Percentiles rank a stretch among this genome's conserved stretches.
Conservation (phyloP, 2,329 filamentous ascomycete species). For the Lachnum nothofagi region DNA sequence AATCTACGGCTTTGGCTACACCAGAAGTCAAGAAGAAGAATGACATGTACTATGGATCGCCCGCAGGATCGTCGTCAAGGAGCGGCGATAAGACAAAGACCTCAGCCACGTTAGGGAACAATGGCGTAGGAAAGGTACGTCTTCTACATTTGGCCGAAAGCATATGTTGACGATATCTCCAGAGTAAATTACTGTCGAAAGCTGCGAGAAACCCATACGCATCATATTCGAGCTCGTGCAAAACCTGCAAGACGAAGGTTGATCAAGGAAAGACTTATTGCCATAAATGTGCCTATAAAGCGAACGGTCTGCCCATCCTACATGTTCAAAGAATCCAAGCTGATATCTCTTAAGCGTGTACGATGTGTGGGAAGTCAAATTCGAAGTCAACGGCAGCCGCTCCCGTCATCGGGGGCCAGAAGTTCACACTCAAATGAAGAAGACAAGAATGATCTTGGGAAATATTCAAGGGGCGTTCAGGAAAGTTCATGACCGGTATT, state of each 20-base stretch:
- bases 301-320: slow-evolving; percentile 45
- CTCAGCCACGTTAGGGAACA: slow-evolving; percentile 52
- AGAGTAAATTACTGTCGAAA: slow-evolving; percentile 62
- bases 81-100: slow-evolving; percentile 39
- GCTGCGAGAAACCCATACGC: slow-evolving; percentile 63
- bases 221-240: slow-evolving; percentile 56
- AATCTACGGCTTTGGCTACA: slow-evolving; percentile 56
- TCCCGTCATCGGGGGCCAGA: slow-evolving; percentile 54
- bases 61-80: slow-evolving; percentile 37
- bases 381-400: slow-evolving; percentile 45
- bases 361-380: slow-evolving; percentile 59
- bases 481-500: neutral
- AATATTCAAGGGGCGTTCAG: neutral
- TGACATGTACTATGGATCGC: slow-evolving; percentile 61
- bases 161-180: neutral
- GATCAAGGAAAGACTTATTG: slow-evolving; percentile 56
- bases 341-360: slow-evolving; percentile 44
- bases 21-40: slow-evolving; percentile 62
- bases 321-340: neutral
- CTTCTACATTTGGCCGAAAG: neutral
- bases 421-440: slow-evolving; percentile 54
- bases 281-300: slow-evolving; percentile 58
- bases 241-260: slow-evolving; percentile 59
- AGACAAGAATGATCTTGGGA: neutral
- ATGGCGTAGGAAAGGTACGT: slow-evolving; percentile 54